Base-by-base conservation (phyloP, 75 land plant genomes). In the Gnetum montanum region DNA sequence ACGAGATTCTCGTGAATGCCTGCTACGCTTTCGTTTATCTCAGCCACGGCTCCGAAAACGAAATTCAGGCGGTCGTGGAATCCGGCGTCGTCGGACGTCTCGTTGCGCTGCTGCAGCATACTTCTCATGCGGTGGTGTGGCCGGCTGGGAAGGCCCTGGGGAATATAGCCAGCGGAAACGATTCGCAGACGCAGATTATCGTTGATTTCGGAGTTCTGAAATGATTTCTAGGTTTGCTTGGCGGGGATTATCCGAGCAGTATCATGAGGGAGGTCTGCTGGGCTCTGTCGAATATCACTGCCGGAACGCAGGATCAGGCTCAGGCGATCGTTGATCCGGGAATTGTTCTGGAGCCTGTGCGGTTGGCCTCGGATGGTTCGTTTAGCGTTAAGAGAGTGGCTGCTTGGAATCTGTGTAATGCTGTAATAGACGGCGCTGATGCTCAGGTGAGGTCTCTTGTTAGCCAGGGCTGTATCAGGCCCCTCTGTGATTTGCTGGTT, bases 391-490 rank as follows among this genome's bases (percentile, higher is more conserved):
- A 43, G 1, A 43, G 19, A 43, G 1, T n/a, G 23, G 25, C 0
- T 8, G 23, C 37, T 55, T 55, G 35, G 34, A 18, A n/a, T 23
- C 8, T 55, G 16, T 67, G 65, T 7, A 43, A 43, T 43, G 2
- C 16, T 43, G 12, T 20, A 36, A 36, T 1, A 36, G 38, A 36
- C 12, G 7, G 12, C 7, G 12, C 0, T 36, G 7, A 0, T 36
- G 7, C 12, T 36, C 38, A 36, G 38, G 12, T 13, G 12, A 83
- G 90, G 43, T 90, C 68, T 57, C 59, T 90, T 48, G 93, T 75
- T 31, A 80, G 60, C 54, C 80, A 87, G 54, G 93, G 88, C 13
- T 87, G 85, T 69, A 90, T 90, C 25, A 80, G 80, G 66, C 88
- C 93, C 3, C 63, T 91, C 30, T 88, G 95, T 40, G 97, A 91